These are phyloP conservation scores for Mercurialis annua DNA, from an alignment of 345 rosid species.

Conservation along the genomic window DNA sequence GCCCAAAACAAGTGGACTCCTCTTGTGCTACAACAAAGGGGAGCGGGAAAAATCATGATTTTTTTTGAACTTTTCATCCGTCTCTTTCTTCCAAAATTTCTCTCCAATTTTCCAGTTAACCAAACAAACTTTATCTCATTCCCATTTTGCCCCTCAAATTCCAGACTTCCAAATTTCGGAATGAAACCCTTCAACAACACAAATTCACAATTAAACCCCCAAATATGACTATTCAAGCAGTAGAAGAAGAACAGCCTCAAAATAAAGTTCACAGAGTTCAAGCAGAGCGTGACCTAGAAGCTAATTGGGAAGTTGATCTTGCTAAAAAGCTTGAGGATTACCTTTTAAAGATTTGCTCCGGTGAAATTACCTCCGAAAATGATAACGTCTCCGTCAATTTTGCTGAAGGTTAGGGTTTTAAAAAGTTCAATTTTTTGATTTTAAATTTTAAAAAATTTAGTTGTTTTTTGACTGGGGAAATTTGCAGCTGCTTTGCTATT, in stretches of 20 bases:
- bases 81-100: neutral
- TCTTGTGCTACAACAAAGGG: too few species aligned
- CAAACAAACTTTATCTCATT: conserved; percentile 2
- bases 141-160: neutral
- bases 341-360: conserved; percentile 78
- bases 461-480: conserved; percentile 17
- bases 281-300: conserved; percentile 81
- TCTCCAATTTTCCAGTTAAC: conserved; percentile 19
- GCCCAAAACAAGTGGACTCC: neutral
- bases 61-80: neutral
- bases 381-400: conserved; percentile 57
- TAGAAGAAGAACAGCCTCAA: conserved; percentile 19
- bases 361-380: conserved; percentile 59
- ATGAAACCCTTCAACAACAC: neutral
- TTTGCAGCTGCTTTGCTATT: conserved; percentile 96
- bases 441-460: neutral
- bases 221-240: conserved; percentile 32
- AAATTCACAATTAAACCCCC: neutral
- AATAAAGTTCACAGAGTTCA: conserved; percentile 56
- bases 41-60: conserved; percentile 7
- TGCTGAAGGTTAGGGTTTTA: conserved; percentile 67
- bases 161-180: conserved; percentile 18
- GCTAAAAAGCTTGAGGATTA: conserved; percentile 84
- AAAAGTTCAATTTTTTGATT: neutral
- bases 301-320: conserved; percentile 94